Percentiles rank a stretch among this genome's conserved stretches.
Evolutionary conservation across 352 stramenopile species (phyloP).

Genomic region (Phytophthora constricta): DNA sequence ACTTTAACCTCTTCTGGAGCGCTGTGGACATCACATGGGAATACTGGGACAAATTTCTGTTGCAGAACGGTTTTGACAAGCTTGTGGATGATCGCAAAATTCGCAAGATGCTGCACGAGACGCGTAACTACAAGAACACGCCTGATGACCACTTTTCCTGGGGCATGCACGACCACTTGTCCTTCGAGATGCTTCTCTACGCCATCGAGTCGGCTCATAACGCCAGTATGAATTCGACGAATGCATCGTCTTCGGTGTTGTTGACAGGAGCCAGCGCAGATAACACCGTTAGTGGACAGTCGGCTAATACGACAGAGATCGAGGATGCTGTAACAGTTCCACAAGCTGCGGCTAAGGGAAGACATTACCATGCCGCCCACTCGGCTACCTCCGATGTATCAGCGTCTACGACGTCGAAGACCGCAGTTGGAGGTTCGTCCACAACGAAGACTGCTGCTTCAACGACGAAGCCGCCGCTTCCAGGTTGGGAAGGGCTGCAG

Average conservation of each 20-base stretch:
- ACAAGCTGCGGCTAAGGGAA: slow-evolving; percentile 26
- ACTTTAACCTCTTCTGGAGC: slow-evolving; percentile 80
- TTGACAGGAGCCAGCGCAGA: neutral
- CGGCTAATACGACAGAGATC: slow-evolving; percentile 19
- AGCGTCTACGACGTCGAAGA: slow-evolving; percentile 8
- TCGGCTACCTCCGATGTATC: slow-evolving; percentile 5
- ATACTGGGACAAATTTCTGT: slow-evolving; percentile 73
- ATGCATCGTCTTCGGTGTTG: neutral
- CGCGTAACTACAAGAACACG: slow-evolving; percentile 58
- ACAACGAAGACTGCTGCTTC: slow-evolving; percentile 5
- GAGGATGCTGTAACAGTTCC: slow-evolving; percentile 18
- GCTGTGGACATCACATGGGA: slow-evolving; percentile 70
- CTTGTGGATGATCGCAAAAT: slow-evolving; percentile 72
- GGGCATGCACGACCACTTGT: slow-evolving; percentile 77
- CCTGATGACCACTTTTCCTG: slow-evolving; percentile 72
- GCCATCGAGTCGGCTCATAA: slow-evolving; percentile 62
- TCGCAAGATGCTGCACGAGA: slow-evolving; percentile 69
- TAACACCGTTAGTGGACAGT: neutral
- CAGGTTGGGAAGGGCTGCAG: slow-evolving; percentile 64
- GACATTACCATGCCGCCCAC: slow-evolving; percentile 29
- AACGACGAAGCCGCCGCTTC: slow-evolving; percentile 28
- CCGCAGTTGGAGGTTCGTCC: no score
- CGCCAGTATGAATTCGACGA: slow-evolving; percentile 31
- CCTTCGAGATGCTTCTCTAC: slow-evolving; percentile 76
- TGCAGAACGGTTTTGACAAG: slow-evolving; percentile 73